phyloP scores from a whole-genome alignment of 768 basidiomycete genomes.

The Pulveroboletus sp. region DNA sequence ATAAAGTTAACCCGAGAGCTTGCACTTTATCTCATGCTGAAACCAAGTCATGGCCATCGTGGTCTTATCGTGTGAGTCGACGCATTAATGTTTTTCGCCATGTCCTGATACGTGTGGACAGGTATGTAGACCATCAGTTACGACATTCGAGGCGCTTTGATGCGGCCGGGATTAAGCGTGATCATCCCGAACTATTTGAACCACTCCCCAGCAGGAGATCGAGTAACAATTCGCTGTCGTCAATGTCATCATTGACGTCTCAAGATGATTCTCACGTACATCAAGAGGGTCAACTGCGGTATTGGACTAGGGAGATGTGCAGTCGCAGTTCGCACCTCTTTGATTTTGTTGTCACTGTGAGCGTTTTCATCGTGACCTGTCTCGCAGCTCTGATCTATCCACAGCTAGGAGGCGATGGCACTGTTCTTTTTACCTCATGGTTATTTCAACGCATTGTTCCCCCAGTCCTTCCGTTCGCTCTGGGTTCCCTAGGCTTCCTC shows the following conservation, averaged over 20 bases:
- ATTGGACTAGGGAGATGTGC: conserved; percentile 98
- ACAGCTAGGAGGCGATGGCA: conserved; percentile 97
- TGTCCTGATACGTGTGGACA: conserved; percentile 30
- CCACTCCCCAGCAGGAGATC: conserved; percentile 75
- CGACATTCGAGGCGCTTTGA: conserved; percentile 89
- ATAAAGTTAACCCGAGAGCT: conserved; percentile 93
- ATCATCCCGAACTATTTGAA: conserved; percentile 83
- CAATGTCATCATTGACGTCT: conserved; percentile 43
- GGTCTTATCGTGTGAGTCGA: conserved; percentile 81
- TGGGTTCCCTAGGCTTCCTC: conserved; percentile 95
- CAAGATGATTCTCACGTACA: conserved; percentile 36
- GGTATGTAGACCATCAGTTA: conserved; percentile 94
- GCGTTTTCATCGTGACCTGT: conserved; percentile 24
- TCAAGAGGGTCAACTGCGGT: conserved; percentile 89
- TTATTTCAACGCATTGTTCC: conserved; percentile 97
- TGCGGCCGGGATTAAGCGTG: conserved; percentile 78
- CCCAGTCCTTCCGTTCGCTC: conserved; percentile 95
- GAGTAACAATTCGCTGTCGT: conserved; percentile 57
- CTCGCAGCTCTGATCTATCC: conserved; percentile 9
- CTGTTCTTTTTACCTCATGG: conserved; percentile 98
- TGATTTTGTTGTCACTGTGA: conserved; percentile 94
- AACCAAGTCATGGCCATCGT: conserved; percentile 59
- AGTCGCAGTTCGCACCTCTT: conserved; percentile 85
- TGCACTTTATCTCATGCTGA: conserved; percentile 93
- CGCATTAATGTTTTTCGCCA: conserved; percentile 13